Base-by-base conservation (phyloP, 768 basidiomycete species). In the Atractiella rhizophila region DNA sequence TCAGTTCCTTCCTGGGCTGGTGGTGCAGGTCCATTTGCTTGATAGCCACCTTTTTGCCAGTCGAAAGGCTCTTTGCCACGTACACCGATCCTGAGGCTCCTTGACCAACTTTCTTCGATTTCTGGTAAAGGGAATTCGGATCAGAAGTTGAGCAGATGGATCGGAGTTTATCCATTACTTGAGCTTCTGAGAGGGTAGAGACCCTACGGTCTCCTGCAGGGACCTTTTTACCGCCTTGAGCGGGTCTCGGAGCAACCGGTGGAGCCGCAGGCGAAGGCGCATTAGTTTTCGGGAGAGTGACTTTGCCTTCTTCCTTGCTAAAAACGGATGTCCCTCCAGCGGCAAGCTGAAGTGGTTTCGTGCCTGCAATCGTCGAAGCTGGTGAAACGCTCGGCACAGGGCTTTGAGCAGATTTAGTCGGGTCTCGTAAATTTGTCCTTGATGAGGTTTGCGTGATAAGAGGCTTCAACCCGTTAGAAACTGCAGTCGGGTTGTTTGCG, bases 61-160 rank as follows among this genome's bases (percentile, higher is more conserved):
- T 74, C 1, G 75, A 68, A 37, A 78, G 88, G 6, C 74, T 77
- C 64, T 91, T 94, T 9, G 91, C 88, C 19, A 96, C 86, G 55
- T 86, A 98, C 11, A 98, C 88, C 56, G 88, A 82, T 13, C 91
- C 88, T 15, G 86, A 94, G 4, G 88, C 88, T 51, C 88, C 88
- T 59, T 98, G 88, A 26, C 88, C 88, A 46, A 98, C 82, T 64
- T 96, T 98, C 66, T 81, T 85, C 59, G 94, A 91, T 67, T 91
- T 94, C 52, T 76, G 78, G 60, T 94, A 98, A 16, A 88, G 56
- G 50, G 66, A 53, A 61, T 79, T 83, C 19, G 88, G 88, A 57
- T 96, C 88, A 18, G 81, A 74, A 31, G 69, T 63, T 31, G 68
- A 72, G 35, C 94, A 86, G 1, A 96, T 85, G 48, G 72, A 71